Percentiles rank a stretch among this genome's conserved stretches.
These are phyloP conservation scores for Cadophora luteo-olivacea DNA, from an alignment of 2,329 filamentous ascomycete genomes.

Conservation along the genomic window DNA sequence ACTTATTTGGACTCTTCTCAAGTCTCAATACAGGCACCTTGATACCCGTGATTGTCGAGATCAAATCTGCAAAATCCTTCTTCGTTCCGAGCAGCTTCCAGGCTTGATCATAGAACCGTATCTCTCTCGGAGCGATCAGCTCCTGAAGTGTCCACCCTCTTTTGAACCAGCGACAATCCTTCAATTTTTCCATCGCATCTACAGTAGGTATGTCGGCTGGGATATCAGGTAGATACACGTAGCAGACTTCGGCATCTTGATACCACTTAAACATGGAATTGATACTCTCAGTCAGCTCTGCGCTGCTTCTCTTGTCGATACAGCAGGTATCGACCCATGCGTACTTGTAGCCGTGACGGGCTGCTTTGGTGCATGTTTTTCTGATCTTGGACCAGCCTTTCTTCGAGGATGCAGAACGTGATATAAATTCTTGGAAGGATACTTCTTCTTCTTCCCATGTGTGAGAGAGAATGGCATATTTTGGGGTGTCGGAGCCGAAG, in stretches of 20 bases:
- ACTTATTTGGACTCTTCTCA: conserved; percentile 29
- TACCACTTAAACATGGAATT: conserved; percentile 29
- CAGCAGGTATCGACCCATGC: conserved; percentile 31
- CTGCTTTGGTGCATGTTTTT: conserved; percentile 13
- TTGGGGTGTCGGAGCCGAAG: conserved; percentile 28
- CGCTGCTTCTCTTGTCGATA: conserved; percentile 30
- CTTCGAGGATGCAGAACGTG: conserved; percentile 28
- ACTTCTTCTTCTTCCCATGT: conserved; percentile 44
- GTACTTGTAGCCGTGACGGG: conserved; percentile 14
- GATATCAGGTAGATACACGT: conserved; percentile 29
- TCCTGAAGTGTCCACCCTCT: conserved; percentile 33
- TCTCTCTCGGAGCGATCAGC: conserved; percentile 25
- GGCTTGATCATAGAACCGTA: conserved; percentile 38
- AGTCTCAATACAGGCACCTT: conserved; percentile 33
- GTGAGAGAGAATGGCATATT: conserved; percentile 45
- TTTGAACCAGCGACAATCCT: conserved; percentile 26
- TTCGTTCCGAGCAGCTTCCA: conserved; percentile 39
- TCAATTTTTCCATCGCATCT: background rate
- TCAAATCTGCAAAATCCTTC: conserved; percentile 24
- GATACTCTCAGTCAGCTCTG: conserved; percentile 31
- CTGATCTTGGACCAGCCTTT: conserved; percentile 27
- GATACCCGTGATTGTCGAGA: conserved; percentile 44
- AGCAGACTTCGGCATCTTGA: conserved; percentile 25
- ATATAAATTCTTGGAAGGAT: conserved; percentile 36
- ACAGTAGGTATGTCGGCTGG: background rate